Base-by-base conservation (phyloP, 371 early-diverging fungal genomes). In the Apophysomyces variabilis region DNA sequence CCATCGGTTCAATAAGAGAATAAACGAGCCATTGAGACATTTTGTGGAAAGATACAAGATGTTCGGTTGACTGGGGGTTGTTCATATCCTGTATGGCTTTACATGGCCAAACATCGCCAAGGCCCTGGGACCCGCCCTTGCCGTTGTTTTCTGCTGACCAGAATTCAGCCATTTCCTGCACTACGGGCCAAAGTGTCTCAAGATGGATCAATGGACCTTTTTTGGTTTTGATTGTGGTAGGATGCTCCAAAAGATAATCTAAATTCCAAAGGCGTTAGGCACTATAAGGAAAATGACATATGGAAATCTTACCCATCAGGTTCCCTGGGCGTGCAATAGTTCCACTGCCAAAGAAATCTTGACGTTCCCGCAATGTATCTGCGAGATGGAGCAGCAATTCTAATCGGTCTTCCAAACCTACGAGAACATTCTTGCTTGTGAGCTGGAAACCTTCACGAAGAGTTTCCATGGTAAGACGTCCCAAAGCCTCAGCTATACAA, bases 21-120 rank as follows among this genome's bases (percentile, higher is more conserved):
- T 95, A 96, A n/a, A 94, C 90, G 41, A 96, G 87, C 97, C 97
- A 96, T 73, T 95, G 95, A 6, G 94, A 92, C 61, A 96, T 79
- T 66, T 93, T 94, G 76, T 96, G 96, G 79, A 96, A 95, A 5
- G 93, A 78, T 12, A 95, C 90, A 38, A 88, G 74, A 21, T 78
- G 76, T 4, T 74, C 77, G 12, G 80, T 72, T 11, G 84, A 75
- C 14, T 71, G 65, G 4, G 68, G 68, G 16, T 66, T 67, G 54
- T 44, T 62, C 36, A 46, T 35, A 3, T 59, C 61, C 16, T 66
- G 61, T 6, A 79, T 67, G 5, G 82, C 76, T 45, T 62, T 57
- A 60, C 88, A 93, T 16, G 89, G 89, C 94, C 95, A 96, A 16
- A 95, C 95, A 70, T 96, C 97, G 38, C 97, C 97, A 66, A 95